Percentiles rank a stretch among this genome's conserved stretches.
phyloP scores from a whole-genome alignment of 441 rosid species.

The Populus trichocarpa region DNA sequence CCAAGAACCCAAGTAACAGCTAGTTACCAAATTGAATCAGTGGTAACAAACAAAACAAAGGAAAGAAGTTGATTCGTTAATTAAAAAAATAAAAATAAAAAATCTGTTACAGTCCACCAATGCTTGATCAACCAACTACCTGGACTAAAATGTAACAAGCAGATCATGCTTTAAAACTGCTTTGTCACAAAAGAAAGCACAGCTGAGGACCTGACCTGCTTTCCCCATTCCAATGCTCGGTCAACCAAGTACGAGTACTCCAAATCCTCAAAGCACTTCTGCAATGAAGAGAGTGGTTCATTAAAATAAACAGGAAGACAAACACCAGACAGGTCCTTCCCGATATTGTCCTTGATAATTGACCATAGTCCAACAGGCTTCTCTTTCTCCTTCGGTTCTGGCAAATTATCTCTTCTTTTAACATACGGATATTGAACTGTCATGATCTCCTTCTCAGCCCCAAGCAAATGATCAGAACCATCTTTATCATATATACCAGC shows the following conservation, averaged over 20 bases:
- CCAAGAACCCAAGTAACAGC: not conserved
- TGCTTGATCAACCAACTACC: slow-evolving; percentile 15
- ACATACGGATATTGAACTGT: slow-evolving; percentile 66
- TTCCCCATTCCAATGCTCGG: slow-evolving; percentile 87
- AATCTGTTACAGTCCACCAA: not conserved
- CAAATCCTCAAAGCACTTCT: slow-evolving; percentile 97
- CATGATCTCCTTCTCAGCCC: slow-evolving; percentile 46
- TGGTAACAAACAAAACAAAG: not conserved
- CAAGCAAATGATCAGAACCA: slow-evolving; percentile 49
- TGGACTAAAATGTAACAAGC: slow-evolving; percentile 20
- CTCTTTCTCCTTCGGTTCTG: slow-evolving; percentile 94
- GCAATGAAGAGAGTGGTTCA: slow-evolving; percentile 92
- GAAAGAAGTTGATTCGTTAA: not conserved
- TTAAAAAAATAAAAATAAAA: not conserved
- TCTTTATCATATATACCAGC: slow-evolving; percentile 55
- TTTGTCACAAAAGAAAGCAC: slow-evolving; percentile 23
- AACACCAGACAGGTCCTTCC: slow-evolving; percentile 95
- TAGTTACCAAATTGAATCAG: not conserved
- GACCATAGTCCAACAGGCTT: slow-evolving; percentile 96
- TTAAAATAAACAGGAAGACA: slow-evolving; percentile 96
- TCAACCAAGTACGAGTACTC: slow-evolving; percentile 89
- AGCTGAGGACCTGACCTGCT: slow-evolving; percentile 64
- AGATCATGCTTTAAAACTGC: slow-evolving; percentile 25
- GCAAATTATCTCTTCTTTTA: slow-evolving; percentile 80
- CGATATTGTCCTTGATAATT: slow-evolving; percentile 90